Percentiles rank a stretch among this genome's conserved stretches.
These are phyloP conservation scores for Scedosporium minutisporum DNA, from an alignment of 2,329 filamentous ascomycete genomes.

Conservation along the genomic window DNA sequence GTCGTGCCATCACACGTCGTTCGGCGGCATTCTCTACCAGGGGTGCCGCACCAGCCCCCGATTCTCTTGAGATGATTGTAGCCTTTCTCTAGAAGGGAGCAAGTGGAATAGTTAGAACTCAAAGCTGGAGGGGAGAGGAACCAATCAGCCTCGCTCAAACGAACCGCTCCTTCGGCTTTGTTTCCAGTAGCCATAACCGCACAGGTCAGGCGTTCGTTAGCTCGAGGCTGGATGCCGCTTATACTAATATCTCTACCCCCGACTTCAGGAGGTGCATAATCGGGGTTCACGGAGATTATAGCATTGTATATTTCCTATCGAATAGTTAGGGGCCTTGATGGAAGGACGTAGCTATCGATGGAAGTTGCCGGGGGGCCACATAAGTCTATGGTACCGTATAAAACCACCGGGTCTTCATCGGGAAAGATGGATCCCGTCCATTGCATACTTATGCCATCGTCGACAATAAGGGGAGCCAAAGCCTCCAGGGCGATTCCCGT, in stretches of 20 bases:
- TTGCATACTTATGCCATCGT: background rate
- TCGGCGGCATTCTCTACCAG: background rate
- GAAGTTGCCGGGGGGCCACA: background rate
- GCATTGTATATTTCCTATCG: background rate
- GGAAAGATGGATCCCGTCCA: background rate
- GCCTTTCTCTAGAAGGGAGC: background rate
- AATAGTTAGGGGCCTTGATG: background rate
- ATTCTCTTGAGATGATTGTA: background rate
- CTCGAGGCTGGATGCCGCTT: too few species aligned
- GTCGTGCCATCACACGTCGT: background rate
- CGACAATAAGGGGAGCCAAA: background rate
- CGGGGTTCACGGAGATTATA: too few species aligned
- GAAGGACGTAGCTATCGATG: background rate
- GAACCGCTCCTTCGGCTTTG: background rate
- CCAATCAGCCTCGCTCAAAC: too few species aligned
- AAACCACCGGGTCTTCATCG: background rate
- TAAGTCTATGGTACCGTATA: background rate
- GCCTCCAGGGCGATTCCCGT: too few species aligned
- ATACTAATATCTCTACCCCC: too few species aligned
- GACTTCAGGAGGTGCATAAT: too few species aligned
- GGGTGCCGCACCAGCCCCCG: background rate
- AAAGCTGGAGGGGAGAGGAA: background rate
- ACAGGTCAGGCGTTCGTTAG: background rate
- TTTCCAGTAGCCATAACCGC: background rate
- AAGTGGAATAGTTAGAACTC: background rate